Evolutionary conservation across 345 rosid species (phyloP).

Genomic region (Populus pruinosa): DNA sequence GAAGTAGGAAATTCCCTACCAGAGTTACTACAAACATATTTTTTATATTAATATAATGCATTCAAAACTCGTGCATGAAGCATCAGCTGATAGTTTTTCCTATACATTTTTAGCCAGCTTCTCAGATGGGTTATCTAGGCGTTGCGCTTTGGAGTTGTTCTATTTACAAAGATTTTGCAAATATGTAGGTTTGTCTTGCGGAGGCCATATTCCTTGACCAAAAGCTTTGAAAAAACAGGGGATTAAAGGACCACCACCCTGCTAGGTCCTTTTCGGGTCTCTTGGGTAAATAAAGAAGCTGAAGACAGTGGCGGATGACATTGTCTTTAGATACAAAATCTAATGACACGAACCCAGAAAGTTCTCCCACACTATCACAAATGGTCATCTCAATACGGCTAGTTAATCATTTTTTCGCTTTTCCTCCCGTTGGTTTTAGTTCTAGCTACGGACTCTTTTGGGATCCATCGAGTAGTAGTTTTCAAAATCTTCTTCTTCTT

Average conservation of each 20-base stretch:
- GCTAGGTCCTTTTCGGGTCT: constrained; percentile 29
- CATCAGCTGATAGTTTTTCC: too few relatives aligned
- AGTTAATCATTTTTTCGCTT: neutral
- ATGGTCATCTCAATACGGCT: constrained; percentile 28
- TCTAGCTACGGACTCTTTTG: neutral
- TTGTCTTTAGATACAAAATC: constrained; percentile 17
- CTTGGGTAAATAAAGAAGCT: constrained; percentile 15
- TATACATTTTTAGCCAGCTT: too few relatives aligned
- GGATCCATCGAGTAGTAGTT: too few relatives aligned
- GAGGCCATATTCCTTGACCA: constrained; percentile 32
- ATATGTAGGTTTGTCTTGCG: constrained; percentile 16
- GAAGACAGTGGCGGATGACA: neutral
- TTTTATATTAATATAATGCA: too few relatives aligned
- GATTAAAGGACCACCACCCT: constrained; percentile 22
- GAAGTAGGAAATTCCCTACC: too few relatives aligned
- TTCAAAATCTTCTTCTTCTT: neutral
- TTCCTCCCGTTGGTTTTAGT: too few relatives aligned
- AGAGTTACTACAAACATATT: too few relatives aligned
- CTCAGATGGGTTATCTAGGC: too few relatives aligned
- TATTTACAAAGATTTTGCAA: constrained; percentile 3
- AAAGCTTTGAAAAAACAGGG: constrained; percentile 28
- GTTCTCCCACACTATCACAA: constrained; percentile 27
- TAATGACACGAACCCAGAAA: constrained; percentile 17
- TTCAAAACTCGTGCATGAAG: too few relatives aligned
- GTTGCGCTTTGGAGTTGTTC: neutral